Evolutionary conservation across 805 yeast genomes (phyloP).

Genomic region (Sugiyamaella smithiae): DNA sequence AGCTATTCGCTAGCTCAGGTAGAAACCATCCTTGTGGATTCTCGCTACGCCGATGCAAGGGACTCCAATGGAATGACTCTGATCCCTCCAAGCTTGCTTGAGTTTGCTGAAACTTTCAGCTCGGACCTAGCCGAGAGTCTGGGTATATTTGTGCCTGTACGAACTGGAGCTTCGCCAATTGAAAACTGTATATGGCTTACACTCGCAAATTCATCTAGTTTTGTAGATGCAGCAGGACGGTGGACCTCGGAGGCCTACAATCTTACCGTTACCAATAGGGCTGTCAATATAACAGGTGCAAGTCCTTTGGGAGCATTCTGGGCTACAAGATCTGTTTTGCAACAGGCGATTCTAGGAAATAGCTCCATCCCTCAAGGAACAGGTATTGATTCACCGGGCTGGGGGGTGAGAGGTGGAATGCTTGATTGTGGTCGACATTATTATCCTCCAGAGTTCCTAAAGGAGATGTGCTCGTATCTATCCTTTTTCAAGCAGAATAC

Average conservation of each 20-base stretch:
- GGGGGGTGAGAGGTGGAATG: conserved; percentile 9
- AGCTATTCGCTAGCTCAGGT: neutral
- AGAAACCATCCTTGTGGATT: neutral
- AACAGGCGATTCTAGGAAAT: conserved; percentile 6
- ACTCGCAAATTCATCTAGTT: neutral
- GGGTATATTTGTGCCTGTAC: neutral
- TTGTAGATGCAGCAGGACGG: conserved; percentile 7
- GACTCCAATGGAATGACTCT: conserved; percentile 5
- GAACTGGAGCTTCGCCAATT: neutral
- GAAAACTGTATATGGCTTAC: conserved; percentile 8
- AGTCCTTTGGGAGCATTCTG: conserved; percentile 12
- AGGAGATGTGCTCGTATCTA: conserved; percentile 11
- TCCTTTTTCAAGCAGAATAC: conserved; percentile 14
- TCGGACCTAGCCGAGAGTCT: neutral
- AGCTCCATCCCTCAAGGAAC: neutral
- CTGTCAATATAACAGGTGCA: conserved; percentile 6
- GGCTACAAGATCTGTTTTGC: conserved; percentile 11
- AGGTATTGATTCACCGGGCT: conserved; percentile 11
- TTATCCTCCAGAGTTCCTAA: conserved; percentile 9
- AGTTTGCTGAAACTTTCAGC: conserved; percentile 27
- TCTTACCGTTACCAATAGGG: conserved; percentile 3
- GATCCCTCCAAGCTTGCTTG: conserved; percentile 21
- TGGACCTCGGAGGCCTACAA: conserved; percentile 11
- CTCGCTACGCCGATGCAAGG: neutral
- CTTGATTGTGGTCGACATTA: conserved; percentile 12